Evolutionary conservation across 148 eudicot species (phyloP).

Genomic region (Spergularia marina): DNA sequence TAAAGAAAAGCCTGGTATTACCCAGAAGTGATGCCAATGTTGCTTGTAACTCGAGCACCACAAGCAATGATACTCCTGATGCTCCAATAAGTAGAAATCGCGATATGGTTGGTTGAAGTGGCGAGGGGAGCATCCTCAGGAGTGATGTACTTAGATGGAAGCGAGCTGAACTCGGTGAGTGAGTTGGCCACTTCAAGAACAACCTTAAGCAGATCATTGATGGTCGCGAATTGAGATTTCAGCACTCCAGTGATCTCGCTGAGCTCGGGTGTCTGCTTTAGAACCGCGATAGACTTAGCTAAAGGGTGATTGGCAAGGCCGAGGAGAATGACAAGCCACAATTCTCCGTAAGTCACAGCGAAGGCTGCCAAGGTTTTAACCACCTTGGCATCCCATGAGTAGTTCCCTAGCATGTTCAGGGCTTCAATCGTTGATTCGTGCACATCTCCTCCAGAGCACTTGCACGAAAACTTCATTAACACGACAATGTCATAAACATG

Average conservation of each 20-base stretch:
- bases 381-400: conserved; percentile 11
- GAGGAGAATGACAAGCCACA: conserved; percentile 19
- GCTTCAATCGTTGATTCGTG: neutral
- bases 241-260: conserved; percentile 17
- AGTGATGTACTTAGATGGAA: conserved; percentile 19
- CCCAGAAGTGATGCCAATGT: conserved; percentile 19
- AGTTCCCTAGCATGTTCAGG: conserved; percentile 46
- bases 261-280: conserved; percentile 17
- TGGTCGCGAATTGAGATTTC: neutral
- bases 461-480: neutral
- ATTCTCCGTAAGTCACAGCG: conserved; percentile 15
- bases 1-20: too few species aligned
- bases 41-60: conserved; percentile 15
- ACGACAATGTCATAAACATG: neutral
- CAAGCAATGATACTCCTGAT: conserved; percentile 16
- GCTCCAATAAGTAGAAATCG: conserved; percentile 13
- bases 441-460: neutral
- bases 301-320: conserved; percentile 9
- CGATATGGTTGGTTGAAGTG: neutral
- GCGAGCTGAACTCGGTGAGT: conserved; percentile 5
- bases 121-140: conserved; percentile 19
- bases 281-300: conserved; percentile 14
- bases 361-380: conserved; percentile 14
- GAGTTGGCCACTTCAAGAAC: conserved; percentile 13
- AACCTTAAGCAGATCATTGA: neutral